Evolutionary conservation across 768 basidiomycete genomes (phyloP).

Genomic region (Trametes elegans): DNA sequence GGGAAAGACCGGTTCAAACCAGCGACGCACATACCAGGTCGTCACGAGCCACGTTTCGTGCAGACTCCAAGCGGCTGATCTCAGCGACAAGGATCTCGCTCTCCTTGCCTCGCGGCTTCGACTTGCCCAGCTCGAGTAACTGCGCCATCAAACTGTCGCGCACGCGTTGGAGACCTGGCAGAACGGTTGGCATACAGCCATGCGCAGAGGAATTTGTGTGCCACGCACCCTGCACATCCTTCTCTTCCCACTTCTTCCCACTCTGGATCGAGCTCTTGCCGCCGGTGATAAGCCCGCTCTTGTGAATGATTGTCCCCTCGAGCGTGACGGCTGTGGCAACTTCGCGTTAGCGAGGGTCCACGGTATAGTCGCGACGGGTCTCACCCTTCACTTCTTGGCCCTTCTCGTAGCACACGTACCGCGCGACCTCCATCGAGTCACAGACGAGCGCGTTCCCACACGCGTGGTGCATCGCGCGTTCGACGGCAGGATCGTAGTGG

Average conservation of each 20-base stretch:
- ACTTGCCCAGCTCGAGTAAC: conserved; percentile 79
- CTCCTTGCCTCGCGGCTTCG: conserved; percentile 77
- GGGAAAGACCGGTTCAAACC: too few species aligned
- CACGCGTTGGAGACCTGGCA: conserved; percentile 51
- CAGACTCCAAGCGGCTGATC: conserved; percentile 75
- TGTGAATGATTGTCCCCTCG: conserved; percentile 96
- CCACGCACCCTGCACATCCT: conserved; percentile 75
- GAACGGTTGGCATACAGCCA: not conserved
- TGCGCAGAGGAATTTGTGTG: too few species aligned
- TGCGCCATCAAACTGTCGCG: conserved; percentile 72
- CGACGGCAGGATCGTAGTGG: conserved; percentile 68
- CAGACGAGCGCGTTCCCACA: conserved; percentile 95
- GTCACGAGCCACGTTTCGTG: conserved; percentile 72
- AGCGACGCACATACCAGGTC: conserved; percentile 56
- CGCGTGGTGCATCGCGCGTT: conserved; percentile 94
- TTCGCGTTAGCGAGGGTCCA: too few species aligned
- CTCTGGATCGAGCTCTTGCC: conserved; percentile 75
- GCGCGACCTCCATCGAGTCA: conserved; percentile 92
- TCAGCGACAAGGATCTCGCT: conserved; percentile 80
- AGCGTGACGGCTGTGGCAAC: conserved; percentile 78
- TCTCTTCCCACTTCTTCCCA: conserved; percentile 93
- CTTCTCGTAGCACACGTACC: conserved; percentile 89
- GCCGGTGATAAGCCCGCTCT: conserved; percentile 96
- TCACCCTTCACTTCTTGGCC: conserved; percentile 95
- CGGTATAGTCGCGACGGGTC: too few species aligned